Evolutionary conservation across 139 green algal genomes (phyloP).

Genomic region (Chlorella sp.): DNA sequence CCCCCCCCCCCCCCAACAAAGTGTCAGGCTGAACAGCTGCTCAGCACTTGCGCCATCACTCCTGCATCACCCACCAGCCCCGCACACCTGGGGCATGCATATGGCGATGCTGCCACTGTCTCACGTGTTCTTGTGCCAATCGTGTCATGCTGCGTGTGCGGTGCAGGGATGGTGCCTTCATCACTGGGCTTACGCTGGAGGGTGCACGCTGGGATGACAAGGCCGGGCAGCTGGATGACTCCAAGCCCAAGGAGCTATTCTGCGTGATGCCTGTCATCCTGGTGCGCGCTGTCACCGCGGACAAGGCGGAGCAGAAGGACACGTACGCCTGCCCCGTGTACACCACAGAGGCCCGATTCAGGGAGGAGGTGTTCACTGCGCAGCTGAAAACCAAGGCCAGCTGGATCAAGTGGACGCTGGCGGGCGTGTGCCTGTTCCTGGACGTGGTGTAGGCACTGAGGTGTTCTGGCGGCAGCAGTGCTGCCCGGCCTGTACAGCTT

Average conservation of each 20-base stretch:
- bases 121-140: slow-evolving; percentile 68
- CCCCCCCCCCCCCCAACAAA: no score
- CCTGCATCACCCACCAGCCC: slow-evolving; percentile 81
- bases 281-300: slow-evolving; percentile 68
- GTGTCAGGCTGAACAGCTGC: slow-evolving; percentile 80
- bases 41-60: slow-evolving; percentile 59
- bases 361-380: slow-evolving; percentile 88
- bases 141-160: slow-evolving; percentile 71
- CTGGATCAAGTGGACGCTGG: slow-evolving; percentile 77
- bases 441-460: slow-evolving; percentile 53
- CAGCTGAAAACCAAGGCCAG: slow-evolving; percentile 77
- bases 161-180: slow-evolving; percentile 75
- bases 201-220: slow-evolving; percentile 90
- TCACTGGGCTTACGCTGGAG: slow-evolving; percentile 85
- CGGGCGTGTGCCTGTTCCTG: slow-evolving; percentile 72
- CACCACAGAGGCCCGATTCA: slow-evolving; percentile 79
- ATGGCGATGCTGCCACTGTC: slow-evolving; percentile 66
- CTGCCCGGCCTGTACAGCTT: no score
- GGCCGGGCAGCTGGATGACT: slow-evolving; percentile 69
- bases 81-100: slow-evolving; percentile 89
- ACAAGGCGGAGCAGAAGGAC: slow-evolving; percentile 80
- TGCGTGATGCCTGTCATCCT: slow-evolving; percentile 76
- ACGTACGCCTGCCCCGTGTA: slow-evolving; percentile 89
- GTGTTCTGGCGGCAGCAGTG: no score
- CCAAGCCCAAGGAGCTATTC: slow-evolving; percentile 81